Conservation (phyloP, 2,329 filamentous ascomycete genomes). For the Setomelanomma holmii region DNA sequence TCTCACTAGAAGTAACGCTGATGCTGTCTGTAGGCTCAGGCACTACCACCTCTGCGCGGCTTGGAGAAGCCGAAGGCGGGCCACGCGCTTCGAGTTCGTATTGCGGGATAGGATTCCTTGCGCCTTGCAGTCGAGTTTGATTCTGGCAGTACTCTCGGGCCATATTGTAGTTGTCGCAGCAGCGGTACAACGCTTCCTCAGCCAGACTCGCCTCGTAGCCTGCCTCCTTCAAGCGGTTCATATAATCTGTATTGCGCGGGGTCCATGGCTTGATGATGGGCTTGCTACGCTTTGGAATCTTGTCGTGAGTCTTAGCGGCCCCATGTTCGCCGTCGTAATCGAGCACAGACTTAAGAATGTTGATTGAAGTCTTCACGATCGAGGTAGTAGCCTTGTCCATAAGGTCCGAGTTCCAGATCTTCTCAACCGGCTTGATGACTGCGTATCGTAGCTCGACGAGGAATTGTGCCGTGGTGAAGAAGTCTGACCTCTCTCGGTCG, state of each 20-base stretch:
- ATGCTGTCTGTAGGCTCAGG: constrained; percentile 37
- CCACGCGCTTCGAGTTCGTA: constrained; percentile 45
- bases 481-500: constrained; percentile 64
- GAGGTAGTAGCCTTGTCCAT: constrained; percentile 80
- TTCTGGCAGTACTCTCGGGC: constrained; percentile 79
- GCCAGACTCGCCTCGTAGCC: constrained; percentile 68
- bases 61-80: constrained; percentile 38
- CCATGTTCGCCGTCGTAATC: constrained; percentile 77
- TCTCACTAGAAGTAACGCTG: constrained; percentile 35
- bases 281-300: constrained; percentile 57
- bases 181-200: constrained; percentile 82
- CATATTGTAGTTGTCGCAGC: constrained; percentile 68
- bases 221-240: constrained; percentile 52
- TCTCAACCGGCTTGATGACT: constrained; percentile 76
- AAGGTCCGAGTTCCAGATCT: constrained; percentile 85
- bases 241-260: constrained; percentile 54
- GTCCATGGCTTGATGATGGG: constrained; percentile 60
- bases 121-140: constrained; percentile 64
- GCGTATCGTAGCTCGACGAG: constrained; percentile 84
- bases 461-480: constrained; percentile 75
- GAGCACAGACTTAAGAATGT: constrained; percentile 80
- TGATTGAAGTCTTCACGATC: constrained; percentile 79
- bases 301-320: constrained; percentile 69
- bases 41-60: constrained; percentile 42
- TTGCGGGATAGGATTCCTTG: constrained; percentile 71